phyloP scores from a whole-genome alignment of 768 basidiomycete genomes.

The Fistulinella prunicolor region DNA sequence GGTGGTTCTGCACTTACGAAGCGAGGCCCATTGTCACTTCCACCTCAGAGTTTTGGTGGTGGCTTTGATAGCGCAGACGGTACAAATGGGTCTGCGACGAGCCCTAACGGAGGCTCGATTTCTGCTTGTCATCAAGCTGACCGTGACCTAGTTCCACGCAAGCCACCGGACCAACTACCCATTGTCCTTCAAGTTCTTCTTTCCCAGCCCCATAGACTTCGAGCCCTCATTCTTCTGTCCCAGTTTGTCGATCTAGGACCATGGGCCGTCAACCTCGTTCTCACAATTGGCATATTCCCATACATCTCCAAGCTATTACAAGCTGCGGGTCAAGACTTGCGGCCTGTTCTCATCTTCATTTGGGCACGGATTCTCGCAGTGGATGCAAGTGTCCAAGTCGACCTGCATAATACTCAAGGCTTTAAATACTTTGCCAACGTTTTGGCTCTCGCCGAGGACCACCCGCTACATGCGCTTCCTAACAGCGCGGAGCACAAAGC shows the following conservation, averaged over 20 bases:
- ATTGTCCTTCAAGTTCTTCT: constrained; percentile 97
- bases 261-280: constrained; percentile 95
- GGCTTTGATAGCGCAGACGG: constrained; percentile 25
- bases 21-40: constrained; percentile 71
- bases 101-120: constrained; percentile 15
- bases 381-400: constrained; percentile 89
- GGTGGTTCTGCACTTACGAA: constrained; percentile 83
- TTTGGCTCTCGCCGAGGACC: constrained; percentile 64
- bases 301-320: constrained; percentile 96
- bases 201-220: constrained; percentile 92
- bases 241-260: constrained; percentile 98
- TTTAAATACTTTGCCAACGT: constrained; percentile 86
- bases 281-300: constrained; percentile 97
- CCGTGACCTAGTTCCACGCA: constrained; percentile 67
- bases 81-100: constrained; percentile 9
- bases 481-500: constrained; percentile 95
- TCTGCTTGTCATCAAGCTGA: constrained; percentile 17
- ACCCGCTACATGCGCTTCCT: constrained; percentile 58
- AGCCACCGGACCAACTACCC: constrained; percentile 95
- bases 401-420: constrained; percentile 76
- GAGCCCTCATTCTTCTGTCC: constrained; percentile 92
- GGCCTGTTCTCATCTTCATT: constrained; percentile 97
- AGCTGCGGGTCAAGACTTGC: constrained; percentile 91
- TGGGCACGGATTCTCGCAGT: constrained; percentile 98
- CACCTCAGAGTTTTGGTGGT: constrained; percentile 41